Evolutionary conservation across 441 rosid species (phyloP).

Genomic region (Breynia disticha): DNA sequence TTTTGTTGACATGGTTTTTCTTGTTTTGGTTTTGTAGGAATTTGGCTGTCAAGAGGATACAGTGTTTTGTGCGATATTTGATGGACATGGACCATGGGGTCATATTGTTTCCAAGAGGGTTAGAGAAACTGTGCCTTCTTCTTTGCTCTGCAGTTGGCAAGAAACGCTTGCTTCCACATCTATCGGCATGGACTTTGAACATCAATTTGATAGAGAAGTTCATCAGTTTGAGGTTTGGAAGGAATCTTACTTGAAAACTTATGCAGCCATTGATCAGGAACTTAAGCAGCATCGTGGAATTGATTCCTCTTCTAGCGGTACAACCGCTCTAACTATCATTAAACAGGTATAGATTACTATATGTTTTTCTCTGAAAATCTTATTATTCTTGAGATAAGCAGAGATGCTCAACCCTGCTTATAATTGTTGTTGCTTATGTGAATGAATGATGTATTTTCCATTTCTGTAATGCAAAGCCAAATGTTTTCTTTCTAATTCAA

Average conservation of each 20-base stretch:
- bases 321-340: constrained; percentile 63
- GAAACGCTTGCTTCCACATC: constrained; percentile 40
- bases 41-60: constrained; percentile 88
- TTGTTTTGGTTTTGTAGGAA: constrained; percentile 29
- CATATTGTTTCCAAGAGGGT: constrained; percentile 63
- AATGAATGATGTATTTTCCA: too few species aligned
- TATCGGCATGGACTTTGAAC: constrained; percentile 20
- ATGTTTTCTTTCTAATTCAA: too few species aligned
- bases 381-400: not conserved
- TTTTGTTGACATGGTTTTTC: not conserved
- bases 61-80: constrained; percentile 74
- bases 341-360: constrained; percentile 45
- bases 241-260: constrained; percentile 57
- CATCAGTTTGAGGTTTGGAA: constrained; percentile 62
- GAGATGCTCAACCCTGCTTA: not conserved
- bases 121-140: constrained; percentile 42
- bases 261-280: constrained; percentile 54
- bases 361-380: too few species aligned
- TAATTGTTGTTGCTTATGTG: too few species aligned
- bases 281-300: constrained; percentile 51
- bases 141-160: constrained; percentile 79
- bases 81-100: constrained; percentile 97
- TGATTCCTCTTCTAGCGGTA: constrained; percentile 63
- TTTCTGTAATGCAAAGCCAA: too few species aligned
- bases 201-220: constrained; percentile 17